Conservation (phyloP, 31 red algal species). For the Bonnemaisonia californica region DNA sequence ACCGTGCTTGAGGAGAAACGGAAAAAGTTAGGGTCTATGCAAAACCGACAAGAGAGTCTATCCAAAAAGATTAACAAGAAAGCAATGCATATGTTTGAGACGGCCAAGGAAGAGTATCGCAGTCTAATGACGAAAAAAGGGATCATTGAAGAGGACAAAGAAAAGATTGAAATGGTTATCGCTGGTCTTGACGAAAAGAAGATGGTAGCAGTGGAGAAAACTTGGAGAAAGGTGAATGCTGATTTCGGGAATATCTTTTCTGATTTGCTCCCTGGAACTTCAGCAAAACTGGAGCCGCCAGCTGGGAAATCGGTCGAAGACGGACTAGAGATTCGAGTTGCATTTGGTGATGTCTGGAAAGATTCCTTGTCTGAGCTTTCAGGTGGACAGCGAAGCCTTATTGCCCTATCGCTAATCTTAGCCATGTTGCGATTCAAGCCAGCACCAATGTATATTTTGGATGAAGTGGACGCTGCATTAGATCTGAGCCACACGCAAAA, state of each 20-base stretch:
- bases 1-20: conserved; percentile 17
- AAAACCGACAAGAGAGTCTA: conserved; percentile 55
- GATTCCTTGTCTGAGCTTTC: conserved; percentile 93
- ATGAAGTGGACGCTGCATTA: conserved; percentile 97
- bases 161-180: conserved; percentile 95
- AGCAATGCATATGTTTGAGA: conserved; percentile 93
- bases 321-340: conserved; percentile 95
- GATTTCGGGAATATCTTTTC: conserved; percentile 93
- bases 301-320: conserved; percentile 72
- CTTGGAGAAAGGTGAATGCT: conserved; percentile 92
- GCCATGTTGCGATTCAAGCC: conserved; percentile 95
- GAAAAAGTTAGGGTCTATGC: conserved; percentile 52
- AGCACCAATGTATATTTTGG: conserved; percentile 96
- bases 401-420: conserved; percentile 93
- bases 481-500: conserved; percentile 99
- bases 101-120: conserved; percentile 90
- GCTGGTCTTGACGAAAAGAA: conserved; percentile 97
- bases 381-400: conserved; percentile 94
- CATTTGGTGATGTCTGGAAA: conserved; percentile 94
- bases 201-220: conserved; percentile 89
- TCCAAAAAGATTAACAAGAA: conserved; percentile 90
- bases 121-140: conserved; percentile 88
- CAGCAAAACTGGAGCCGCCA: conserved; percentile 82
- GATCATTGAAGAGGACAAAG: conserved; percentile 93
- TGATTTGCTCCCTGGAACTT: conserved; percentile 87